Base-by-base conservation (phyloP, 2,329 filamentous ascomycete genomes). In the Colletotrichum lentis region DNA sequence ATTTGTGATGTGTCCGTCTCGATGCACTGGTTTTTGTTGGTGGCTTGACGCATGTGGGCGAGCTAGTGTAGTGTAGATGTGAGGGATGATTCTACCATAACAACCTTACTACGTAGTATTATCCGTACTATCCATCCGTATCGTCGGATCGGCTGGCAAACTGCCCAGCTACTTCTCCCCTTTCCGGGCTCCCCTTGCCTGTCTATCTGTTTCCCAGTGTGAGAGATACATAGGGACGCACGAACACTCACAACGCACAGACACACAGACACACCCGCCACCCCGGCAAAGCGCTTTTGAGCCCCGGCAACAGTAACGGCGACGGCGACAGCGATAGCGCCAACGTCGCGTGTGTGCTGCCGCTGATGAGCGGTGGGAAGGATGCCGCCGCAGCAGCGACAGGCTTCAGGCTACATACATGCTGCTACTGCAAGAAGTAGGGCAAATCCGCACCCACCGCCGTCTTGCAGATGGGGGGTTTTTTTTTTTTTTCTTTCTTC, bases 1-100 rank as follows among this genome's bases (percentile, higher is more conserved):
- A 57, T 41, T 20, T 60, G 57, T 41, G 52, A 64, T 46, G 31
- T 47, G 37, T 39, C 50, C 31, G 41, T 24, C 46, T 12, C 41
- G 60, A 37, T 50, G 46, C 47, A 37, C 46, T 41, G 37, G 47
- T 54, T 44, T 20, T 41, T 44, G 62, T 60, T 49, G 65, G 61
- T 65, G 65, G 65, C 65, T 68, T 68, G 61, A 56, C 64, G 65
- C 65, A 65, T 56, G 49, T 68, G 65, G 31, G 43, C 27, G 37
- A 55, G 50, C 65, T 60, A 68, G 59, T 8, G 27, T 31, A 31
- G 27, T 31, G 56, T n/a, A 35, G 16, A 41, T 31, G 64, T n/a
- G 54, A 64, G 54, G 52, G 37, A 20, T 60, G 41, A 41, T 47
- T 55, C 55, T 41, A 41, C 37, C 65, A 68, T 65, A 68, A 59